Percentiles rank a stretch among this genome's conserved stretches.
Evolutionary conservation across 257 asterid species (phyloP).

Genomic region (Solanum paucissectum): DNA sequence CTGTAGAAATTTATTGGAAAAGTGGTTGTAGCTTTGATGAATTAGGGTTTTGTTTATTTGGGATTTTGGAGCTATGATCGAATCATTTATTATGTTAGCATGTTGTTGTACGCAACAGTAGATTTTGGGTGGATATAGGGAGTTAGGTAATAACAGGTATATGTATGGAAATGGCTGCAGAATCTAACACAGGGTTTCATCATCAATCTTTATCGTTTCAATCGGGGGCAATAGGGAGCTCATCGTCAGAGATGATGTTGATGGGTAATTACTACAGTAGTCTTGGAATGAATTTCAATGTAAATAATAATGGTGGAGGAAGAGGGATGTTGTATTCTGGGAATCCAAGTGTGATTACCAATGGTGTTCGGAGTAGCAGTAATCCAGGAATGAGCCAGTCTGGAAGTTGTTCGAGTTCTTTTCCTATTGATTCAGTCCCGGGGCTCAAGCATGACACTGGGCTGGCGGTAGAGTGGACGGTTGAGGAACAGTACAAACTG

Average conservation of each 20-base stretch:
- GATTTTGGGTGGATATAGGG: not conserved
- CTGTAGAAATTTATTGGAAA: not conserved
- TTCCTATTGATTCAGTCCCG: constrained; percentile 48
- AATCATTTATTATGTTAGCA: not conserved
- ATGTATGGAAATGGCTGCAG: constrained; percentile 43
- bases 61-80: not conserved
- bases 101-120: not conserved
- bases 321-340: constrained; percentile 36
- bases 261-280: constrained; percentile 30
- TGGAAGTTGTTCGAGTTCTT: constrained; percentile 30
- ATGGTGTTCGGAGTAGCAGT: not conserved
- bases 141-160: not conserved
- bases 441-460: constrained; percentile 80
- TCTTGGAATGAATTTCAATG: constrained; percentile 23
- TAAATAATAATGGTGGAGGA: constrained; percentile 17
- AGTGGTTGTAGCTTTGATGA: not conserved
- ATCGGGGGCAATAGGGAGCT: constrained; percentile 10
- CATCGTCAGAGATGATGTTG: constrained; percentile 31
- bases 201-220: constrained; percentile 33
- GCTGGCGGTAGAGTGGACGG: constrained; percentile 76
- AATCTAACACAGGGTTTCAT: constrained; percentile 45
- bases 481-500: constrained; percentile 63
- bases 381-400: constrained; percentile 23
- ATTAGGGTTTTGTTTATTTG: not conserved
- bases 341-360: constrained; percentile 3